These are phyloP conservation scores for Mycena maculata DNA, from an alignment of 768 basidiomycete genomes.

Conservation along the genomic window DNA sequence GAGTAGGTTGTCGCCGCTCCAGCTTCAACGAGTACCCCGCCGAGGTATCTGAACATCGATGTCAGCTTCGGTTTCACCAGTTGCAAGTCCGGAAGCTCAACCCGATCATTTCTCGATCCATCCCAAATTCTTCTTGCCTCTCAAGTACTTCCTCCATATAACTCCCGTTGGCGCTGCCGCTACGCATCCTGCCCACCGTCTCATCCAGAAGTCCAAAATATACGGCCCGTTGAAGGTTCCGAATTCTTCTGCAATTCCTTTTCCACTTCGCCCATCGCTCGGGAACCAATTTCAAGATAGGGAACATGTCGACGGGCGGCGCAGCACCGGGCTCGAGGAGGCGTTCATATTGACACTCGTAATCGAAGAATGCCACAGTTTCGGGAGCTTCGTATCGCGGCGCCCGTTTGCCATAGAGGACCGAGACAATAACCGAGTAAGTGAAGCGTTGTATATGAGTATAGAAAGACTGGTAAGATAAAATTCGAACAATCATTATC, in stretches of 20 bases:
- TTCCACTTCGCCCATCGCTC: slow-evolving; percentile 52
- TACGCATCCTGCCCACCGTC: slow-evolving; percentile 39
- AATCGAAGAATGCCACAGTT: slow-evolving; percentile 42
- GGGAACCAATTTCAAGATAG: slow-evolving; percentile 47
- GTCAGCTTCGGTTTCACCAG: background rate
- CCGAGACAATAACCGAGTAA: slow-evolving; percentile 44
- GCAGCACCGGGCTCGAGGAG: slow-evolving; percentile 48
- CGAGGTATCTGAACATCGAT: slow-evolving; percentile 40
- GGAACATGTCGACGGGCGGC: slow-evolving; percentile 50
- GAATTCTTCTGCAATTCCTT: slow-evolving; percentile 34
- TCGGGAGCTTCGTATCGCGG: slow-evolving; percentile 42
- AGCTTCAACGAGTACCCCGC: slow-evolving; percentile 46
- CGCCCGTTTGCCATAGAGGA: slow-evolving; percentile 46
- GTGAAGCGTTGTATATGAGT: slow-evolving; percentile 45
- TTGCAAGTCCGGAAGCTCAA: background rate
- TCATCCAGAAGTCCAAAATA: slow-evolving; percentile 44
- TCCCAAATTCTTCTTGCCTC: slow-evolving; percentile 19
- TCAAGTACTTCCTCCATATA: slow-evolving; percentile 48
- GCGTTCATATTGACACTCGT: slow-evolving; percentile 39
- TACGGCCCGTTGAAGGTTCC: slow-evolving; percentile 41
- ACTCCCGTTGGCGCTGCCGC: slow-evolving; percentile 42
- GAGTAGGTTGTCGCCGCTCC: slow-evolving; percentile 45
- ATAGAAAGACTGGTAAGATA: slow-evolving; percentile 41
- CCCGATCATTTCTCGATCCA: slow-evolving; percentile 23
- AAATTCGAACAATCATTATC: too few species aligned